These are phyloP conservation scores for Leccinum barrowsii DNA, from an alignment of 768 basidiomycete species.

Conservation along the genomic window DNA sequence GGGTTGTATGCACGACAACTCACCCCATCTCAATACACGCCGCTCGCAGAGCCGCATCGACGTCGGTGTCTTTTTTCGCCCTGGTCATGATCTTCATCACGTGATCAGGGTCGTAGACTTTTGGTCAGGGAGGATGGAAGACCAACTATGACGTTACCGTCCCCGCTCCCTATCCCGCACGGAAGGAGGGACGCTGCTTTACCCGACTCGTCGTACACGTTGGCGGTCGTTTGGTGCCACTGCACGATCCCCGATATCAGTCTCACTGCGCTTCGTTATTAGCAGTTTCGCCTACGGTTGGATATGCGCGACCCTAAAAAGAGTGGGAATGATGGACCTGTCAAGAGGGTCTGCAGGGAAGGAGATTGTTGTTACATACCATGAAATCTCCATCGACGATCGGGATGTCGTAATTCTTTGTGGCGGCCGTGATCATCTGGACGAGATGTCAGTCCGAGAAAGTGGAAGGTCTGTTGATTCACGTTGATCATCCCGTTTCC, in stretches of 20 bases:
- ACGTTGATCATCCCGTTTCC: constrained; percentile 44
- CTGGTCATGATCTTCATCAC: constrained; percentile 37
- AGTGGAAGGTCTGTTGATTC: constrained; percentile 8
- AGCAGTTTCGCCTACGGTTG: constrained; percentile 20
- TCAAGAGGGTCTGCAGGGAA: neutral
- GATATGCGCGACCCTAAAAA: constrained; percentile 36
- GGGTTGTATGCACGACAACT: neutral
- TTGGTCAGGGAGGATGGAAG: neutral
- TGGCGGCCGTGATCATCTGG: constrained; percentile 36
- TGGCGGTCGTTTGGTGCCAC: constrained; percentile 32
- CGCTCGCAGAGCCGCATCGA: constrained; percentile 44
- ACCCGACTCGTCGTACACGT: constrained; percentile 26
- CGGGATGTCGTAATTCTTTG: constrained; percentile 36
- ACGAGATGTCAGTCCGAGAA: constrained; percentile 10
- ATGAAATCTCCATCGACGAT: constrained; percentile 45
- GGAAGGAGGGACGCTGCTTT: constrained; percentile 32
- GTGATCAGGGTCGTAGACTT: constrained; percentile 12
- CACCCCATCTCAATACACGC: constrained; percentile 52
- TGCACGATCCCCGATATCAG: constrained; percentile 3
- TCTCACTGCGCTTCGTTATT: constrained; percentile 1
- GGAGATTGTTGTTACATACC: constrained; percentile 20
- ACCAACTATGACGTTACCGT: constrained; percentile 35
- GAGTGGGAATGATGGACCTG: neutral
- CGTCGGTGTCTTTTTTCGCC: constrained; percentile 40
- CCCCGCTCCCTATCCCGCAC: constrained; percentile 35